Evolutionary conservation across 495 filamentous ascomycete genomes (phyloP), one percentile per base, ranked within the genome.

Genomic region (Aspergillus ellipticus): DNA sequence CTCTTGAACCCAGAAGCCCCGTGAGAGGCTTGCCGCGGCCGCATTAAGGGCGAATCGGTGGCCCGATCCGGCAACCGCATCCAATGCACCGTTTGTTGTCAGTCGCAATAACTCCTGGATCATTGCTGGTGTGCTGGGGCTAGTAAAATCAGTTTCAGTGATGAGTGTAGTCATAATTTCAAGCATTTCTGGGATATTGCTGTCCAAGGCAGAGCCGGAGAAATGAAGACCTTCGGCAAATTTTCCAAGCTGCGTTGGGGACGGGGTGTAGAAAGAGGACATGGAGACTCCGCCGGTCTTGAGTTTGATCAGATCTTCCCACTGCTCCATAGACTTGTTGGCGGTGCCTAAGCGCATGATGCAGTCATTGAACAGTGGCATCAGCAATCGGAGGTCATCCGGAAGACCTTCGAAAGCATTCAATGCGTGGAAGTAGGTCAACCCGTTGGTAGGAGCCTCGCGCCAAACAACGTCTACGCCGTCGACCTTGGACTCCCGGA

Each of bases 381-480:
- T 85, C 49, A 96, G 77, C 56, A 88, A 74, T 33, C 95, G 82
- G 24, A 98, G 80, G 20, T 97, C 89, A 60, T 90, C 85, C 0
- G 95, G 94, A 22, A 98, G 75, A 57, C 86, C 83, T 20, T 88
- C 77, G 50, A 97, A 82, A 1, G 79, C 75, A 60, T 93, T 90
- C 66, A 96, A 79, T 7, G 90, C 93, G 64, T 90, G 86, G 74
- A 98, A 96, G 69, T 98, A 98, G 2, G 95, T 97, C 49, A 98
- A 70, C 2, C 94, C 94, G 65, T 98, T 97, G 0, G 94, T 98
- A 29, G 88, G 89, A 13, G 92, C 90, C 66, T 92, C 89, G 42
- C 89, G 86, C 90, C 92, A 95, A 51, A 97, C 89, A 24, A 96
- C 82, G 31, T 87, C 85, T 20, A 86, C 79, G 42, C 82, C 78